phyloP scores from a whole-genome alignment of 2,329 filamentous ascomycete species.

The Claviceps africana region DNA sequence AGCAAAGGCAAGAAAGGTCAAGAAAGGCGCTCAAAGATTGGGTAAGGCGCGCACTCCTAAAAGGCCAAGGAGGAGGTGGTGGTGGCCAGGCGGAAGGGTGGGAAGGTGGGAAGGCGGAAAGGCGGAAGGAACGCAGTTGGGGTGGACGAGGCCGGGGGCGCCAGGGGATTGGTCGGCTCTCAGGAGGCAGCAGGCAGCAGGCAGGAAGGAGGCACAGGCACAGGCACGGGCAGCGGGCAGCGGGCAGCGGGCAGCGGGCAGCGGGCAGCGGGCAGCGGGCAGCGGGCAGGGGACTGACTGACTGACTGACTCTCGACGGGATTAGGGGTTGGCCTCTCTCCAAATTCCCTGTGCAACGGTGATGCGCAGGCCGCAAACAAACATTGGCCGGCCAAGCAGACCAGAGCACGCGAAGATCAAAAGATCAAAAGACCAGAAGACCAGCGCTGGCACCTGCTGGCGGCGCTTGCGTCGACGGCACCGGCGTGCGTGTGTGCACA shows the following conservation, averaged over 20 bases:
- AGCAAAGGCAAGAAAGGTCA: background rate
- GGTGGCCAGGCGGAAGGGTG: constrained; percentile 6
- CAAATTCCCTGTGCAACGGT: background rate
- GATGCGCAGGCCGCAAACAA: background rate
- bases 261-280: too few species aligned
- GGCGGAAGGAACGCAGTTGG: constrained; percentile 5
- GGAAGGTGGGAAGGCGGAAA: constrained; percentile 2
- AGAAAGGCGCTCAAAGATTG: constrained; percentile 7
- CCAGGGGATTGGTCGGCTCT: background rate
- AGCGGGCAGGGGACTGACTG: too few species aligned
- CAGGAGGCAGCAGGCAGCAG: background rate
- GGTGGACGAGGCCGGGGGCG: constrained; percentile 8
- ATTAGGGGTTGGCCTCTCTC: too few species aligned
- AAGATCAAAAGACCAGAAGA: too few species aligned
- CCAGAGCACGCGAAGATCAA: too few species aligned
- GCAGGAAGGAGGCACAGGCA: background rate
- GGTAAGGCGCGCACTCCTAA: constrained; percentile 2
- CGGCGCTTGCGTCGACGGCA: background rate
- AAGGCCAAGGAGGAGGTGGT: constrained; percentile 8
- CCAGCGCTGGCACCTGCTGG: background rate
- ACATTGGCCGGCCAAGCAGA: background rate
- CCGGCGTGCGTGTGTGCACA: too few species aligned
- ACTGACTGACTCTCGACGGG: too few species aligned
- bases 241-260: too few species aligned
- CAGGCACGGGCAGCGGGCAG: too few species aligned